Evolutionary conservation across 1,284 basidiomycete species (phyloP).

Genomic region (Trichosporon coremiiforme): DNA sequence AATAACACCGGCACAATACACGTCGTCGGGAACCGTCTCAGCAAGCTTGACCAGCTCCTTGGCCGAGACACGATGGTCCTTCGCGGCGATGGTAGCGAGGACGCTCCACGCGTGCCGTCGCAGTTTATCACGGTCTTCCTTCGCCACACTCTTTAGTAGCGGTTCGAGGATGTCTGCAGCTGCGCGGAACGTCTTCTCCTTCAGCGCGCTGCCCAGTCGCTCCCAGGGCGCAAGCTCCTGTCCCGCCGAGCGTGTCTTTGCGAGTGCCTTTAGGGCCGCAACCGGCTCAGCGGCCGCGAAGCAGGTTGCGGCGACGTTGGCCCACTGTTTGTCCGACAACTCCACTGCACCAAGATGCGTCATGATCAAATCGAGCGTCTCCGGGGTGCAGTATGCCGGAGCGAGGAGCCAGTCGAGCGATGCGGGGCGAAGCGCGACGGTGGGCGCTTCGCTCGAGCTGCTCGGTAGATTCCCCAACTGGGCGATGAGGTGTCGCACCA

Average conservation of each 20-base stretch:
- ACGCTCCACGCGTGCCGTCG: constrained; percentile 22
- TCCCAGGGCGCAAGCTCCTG: neutral
- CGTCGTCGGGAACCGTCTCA: constrained; percentile 27
- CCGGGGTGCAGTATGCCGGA: neutral
- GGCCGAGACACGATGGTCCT: constrained; percentile 17
- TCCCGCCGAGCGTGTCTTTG: neutral
- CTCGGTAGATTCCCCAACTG: neutral
- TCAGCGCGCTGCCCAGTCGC: constrained; percentile 19
- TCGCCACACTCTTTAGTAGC: neutral
- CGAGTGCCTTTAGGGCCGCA: constrained; percentile 11
- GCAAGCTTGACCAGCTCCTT: constrained; percentile 33
- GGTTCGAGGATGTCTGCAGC: constrained; percentile 21
- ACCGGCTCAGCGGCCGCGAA: neutral
- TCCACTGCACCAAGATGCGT: neutral
- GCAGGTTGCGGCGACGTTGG: neutral
- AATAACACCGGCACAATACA: constrained; percentile 29
- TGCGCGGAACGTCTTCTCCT: constrained; percentile 18
- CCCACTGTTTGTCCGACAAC: constrained; percentile 21
- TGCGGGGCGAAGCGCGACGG: neutral
- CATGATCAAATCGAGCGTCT: neutral
- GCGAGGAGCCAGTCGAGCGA: constrained; percentile 18
- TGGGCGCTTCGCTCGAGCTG: neutral
- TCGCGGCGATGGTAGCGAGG: constrained; percentile 20
- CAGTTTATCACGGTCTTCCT: neutral
- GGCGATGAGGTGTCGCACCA: constrained; percentile 7